Percentiles rank a stretch among this genome's conserved stretches.
These are phyloP conservation scores for Pelargonium myrrhifolium DNA, from an alignment of 441 rosid species.

Conservation along the genomic window DNA sequence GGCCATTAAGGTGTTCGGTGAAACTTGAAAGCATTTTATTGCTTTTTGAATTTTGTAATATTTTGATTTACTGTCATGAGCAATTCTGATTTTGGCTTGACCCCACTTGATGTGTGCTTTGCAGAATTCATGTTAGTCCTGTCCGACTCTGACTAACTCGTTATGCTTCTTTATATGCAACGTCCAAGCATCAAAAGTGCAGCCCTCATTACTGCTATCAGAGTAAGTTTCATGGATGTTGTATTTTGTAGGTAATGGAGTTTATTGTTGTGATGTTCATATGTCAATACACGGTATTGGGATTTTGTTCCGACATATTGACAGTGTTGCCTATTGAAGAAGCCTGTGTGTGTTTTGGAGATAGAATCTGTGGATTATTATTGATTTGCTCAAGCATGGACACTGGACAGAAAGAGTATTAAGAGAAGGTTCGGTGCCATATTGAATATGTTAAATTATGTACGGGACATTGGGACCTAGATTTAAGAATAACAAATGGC, in stretches of 20 bases:
- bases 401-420: not conserved
- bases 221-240: not conserved
- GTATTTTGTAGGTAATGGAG: not conserved
- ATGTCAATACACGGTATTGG: not conserved
- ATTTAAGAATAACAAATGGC: not conserved
- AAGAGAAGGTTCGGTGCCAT: slow-evolving; percentile 2
- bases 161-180: slow-evolving; percentile 1
- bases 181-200: not conserved
- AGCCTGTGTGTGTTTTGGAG: too few relatives aligned
- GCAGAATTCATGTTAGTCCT: not conserved
- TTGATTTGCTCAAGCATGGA: not conserved
- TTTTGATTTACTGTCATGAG: not conserved
- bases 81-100: not conserved
- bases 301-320: too few relatives aligned
- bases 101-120: not conserved
- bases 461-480: slow-evolving; percentile 2
- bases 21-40: not conserved
- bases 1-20: slow-evolving; percentile 3
- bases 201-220: not conserved
- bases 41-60: not conserved
- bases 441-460: not conserved
- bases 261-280: not conserved
- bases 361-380: not conserved
- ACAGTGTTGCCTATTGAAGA: too few relatives aligned
- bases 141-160: not conserved